Evolutionary conservation across 2,329 filamentous ascomycete genomes (phyloP).

Genomic region (Colletotrichum shisoi): DNA sequence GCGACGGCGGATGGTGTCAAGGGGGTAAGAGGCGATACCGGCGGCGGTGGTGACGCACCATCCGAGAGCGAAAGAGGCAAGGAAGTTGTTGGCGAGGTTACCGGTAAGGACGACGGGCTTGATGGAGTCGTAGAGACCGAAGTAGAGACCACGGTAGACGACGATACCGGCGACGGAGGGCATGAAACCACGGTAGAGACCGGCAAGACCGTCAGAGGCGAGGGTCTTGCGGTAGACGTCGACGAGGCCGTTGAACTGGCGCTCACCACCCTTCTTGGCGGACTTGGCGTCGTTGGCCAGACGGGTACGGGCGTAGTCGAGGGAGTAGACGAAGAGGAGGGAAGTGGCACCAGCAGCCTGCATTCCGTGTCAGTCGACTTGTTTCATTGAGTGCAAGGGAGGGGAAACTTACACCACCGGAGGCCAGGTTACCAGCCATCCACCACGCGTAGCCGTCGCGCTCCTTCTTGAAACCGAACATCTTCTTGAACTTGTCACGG

Average conservation of each 20-base stretch:
- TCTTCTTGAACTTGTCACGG: slow-evolving; percentile 99
- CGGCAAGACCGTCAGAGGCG: slow-evolving; percentile 95
- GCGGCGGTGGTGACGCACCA: slow-evolving; percentile 99
- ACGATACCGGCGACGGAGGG: slow-evolving; percentile 98
- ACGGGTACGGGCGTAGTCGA: slow-evolving; percentile 99
- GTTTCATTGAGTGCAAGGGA: no score
- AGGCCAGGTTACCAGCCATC: slow-evolving; percentile 99
- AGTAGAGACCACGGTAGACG: slow-evolving; percentile 99
- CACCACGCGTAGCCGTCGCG: slow-evolving; percentile 97
- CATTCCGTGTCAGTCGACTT: slow-evolving; percentile 4
- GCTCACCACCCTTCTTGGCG: slow-evolving; percentile 94
- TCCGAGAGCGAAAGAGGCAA: slow-evolving; percentile 97
- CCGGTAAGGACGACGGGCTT: slow-evolving; percentile 98
- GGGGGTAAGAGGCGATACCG: slow-evolving; percentile 99
- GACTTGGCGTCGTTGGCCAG: slow-evolving; percentile 99
- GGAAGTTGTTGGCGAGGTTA: slow-evolving; percentile 95
- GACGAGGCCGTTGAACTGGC: slow-evolving; percentile 99
- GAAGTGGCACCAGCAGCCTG: slow-evolving; percentile 99
- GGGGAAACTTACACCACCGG: slow-evolving; percentile 85
- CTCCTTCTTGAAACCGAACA: slow-evolving; percentile 99
- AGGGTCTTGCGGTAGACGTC: slow-evolving; percentile 99
- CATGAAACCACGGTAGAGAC: slow-evolving; percentile 99
- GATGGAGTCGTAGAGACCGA: slow-evolving; percentile 99
- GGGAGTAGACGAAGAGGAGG: slow-evolving; percentile 99
- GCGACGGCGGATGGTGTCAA: slow-evolving; percentile 99